These are phyloP conservation scores for Lentinula detonsa DNA, from an alignment of 768 basidiomycete species.

Conservation along the genomic window DNA sequence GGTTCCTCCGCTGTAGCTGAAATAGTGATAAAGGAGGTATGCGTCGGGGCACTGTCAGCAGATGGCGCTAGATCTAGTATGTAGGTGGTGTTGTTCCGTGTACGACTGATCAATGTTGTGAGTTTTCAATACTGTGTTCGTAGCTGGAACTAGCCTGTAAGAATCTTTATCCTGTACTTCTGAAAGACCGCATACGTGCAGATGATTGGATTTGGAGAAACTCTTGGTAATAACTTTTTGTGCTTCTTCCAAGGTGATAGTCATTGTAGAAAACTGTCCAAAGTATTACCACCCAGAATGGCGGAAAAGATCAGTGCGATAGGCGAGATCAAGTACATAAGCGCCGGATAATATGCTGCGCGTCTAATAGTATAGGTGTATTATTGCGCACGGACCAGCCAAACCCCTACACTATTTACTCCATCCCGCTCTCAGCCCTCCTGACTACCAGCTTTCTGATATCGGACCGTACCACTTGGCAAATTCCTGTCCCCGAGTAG, in stretches of 20 bases:
- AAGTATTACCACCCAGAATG: no score
- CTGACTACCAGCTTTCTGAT: neutral
- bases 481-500: neutral
- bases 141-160: neutral
- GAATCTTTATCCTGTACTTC: neutral
- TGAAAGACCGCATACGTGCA: neutral
- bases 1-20: neutral
- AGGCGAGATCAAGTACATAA: neutral
- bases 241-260: neutral
- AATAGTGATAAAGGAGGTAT: slow-evolving; percentile 21
- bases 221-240: neutral
- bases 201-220: neutral
- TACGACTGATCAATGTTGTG: slow-evolving; percentile 17
- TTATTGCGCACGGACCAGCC: neutral
- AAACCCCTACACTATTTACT: neutral
- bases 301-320: no score
- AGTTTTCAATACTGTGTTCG: neutral
- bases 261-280: neutral
- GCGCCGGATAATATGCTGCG: neutral
- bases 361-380: no score
- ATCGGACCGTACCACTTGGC: neutral
- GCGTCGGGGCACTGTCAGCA: slow-evolving; percentile 12
- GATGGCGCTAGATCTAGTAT: slow-evolving; percentile 18
- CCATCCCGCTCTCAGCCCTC: neutral
- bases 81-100: slow-evolving; percentile 18